Percentiles rank a stretch among this genome's conserved stretches.
Conservation (phyloP, 2,329 filamentous ascomycete species). For the Fusarium buxicola region DNA sequence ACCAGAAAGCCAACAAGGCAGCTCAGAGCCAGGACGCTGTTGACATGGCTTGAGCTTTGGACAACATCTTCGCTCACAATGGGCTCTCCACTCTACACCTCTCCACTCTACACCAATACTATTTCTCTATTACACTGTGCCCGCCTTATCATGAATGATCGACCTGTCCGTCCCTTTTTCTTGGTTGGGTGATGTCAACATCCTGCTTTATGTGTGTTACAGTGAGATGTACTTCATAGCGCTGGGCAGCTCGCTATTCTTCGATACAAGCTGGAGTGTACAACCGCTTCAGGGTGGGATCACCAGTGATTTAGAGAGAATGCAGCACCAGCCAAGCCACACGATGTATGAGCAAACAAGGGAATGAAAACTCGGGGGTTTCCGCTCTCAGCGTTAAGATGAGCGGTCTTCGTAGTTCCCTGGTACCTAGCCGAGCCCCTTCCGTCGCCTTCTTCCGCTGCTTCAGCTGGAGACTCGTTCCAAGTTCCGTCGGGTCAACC, state of each 20-base stretch:
- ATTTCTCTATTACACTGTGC: too few species aligned
- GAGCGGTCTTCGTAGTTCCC: constrained; percentile 49
- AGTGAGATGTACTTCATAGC: constrained; percentile 56
- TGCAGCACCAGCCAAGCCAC: constrained; percentile 55
- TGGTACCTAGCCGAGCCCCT: constrained; percentile 17
- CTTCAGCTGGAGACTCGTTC: background rate
- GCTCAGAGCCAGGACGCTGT: background rate
- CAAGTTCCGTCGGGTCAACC: background rate
- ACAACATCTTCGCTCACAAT: too few species aligned
- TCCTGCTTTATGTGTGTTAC: too few species aligned
- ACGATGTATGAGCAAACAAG: constrained; percentile 56
- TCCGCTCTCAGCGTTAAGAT: constrained; percentile 52
- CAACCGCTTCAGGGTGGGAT: constrained; percentile 47
- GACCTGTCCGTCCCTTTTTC: too few species aligned
- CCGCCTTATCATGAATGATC: too few species aligned
- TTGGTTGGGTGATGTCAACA: too few species aligned
- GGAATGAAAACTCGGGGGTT: constrained; percentile 51
- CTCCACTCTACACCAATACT: too few species aligned
- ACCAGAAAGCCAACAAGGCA: constrained; percentile 5
- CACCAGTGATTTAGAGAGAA: constrained; percentile 46
- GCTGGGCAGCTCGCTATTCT: constrained; percentile 54
- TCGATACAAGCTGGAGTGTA: constrained; percentile 53
- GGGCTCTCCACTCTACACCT: too few species aligned
- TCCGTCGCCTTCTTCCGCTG: background rate
- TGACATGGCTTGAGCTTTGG: too few species aligned